These are phyloP conservation scores for Syncephalis plumigaleata DNA, from an alignment of 371 early-diverging fungal species.

Conservation along the genomic window DNA sequence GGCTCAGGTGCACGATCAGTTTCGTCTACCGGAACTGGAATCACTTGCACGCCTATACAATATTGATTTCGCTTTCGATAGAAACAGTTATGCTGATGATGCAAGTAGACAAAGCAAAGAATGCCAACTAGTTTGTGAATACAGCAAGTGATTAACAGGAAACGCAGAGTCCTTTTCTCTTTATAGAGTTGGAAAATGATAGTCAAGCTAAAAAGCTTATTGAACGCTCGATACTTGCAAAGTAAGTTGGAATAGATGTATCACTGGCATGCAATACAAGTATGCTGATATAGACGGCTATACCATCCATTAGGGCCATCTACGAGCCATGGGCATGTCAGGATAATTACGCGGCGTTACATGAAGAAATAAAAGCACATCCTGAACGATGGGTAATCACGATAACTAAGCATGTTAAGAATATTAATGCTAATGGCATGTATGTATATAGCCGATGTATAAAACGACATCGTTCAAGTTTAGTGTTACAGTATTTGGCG, in stretches of 20 bases:
- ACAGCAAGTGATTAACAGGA: too few species aligned
- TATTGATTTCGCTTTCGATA: constrained; percentile 33
- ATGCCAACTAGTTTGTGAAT: not conserved
- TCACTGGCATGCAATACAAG: too few species aligned
- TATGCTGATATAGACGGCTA: not conserved
- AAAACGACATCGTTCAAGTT: constrained; percentile 61
- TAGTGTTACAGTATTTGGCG: constrained; percentile 53
- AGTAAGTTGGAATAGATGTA: constrained; percentile 18
- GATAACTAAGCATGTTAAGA: not conserved
- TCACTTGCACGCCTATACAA: constrained; percentile 58
- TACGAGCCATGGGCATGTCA: constrained; percentile 64
- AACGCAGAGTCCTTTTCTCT: constrained; percentile 68
- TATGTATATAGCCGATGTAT: constrained; percentile 25
- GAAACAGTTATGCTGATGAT: constrained; percentile 25
- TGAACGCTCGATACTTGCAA: constrained; percentile 69
- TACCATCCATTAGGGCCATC: constrained; percentile 28
- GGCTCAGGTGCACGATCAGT: constrained; percentile 39
- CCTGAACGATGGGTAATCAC: constrained; percentile 32
- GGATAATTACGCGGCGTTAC: constrained; percentile 35
- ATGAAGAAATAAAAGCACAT: constrained; percentile 29
- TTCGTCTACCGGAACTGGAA: constrained; percentile 63
- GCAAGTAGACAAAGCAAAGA: constrained; percentile 12
- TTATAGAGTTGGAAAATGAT: constrained; percentile 46
- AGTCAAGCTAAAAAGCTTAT: constrained; percentile 58
- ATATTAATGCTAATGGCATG: not conserved